A percentile compares a stretch with the other conserved stretches of the same genome.
phyloP scores from a whole-genome alignment of 306 rosid species.

The Astragalus membranaceus region DNA sequence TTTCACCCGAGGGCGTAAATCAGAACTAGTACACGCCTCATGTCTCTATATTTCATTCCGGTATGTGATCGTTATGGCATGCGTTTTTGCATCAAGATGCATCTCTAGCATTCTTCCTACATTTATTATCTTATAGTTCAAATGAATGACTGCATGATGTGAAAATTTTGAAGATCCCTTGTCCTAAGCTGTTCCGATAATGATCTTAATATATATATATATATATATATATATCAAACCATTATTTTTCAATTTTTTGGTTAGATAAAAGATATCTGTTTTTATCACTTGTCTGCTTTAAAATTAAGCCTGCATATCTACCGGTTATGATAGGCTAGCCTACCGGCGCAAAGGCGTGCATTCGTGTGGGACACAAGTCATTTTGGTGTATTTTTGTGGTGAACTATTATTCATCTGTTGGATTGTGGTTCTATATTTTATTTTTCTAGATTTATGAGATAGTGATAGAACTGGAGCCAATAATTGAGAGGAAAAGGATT shows the following conservation, averaged over 20 bases:
- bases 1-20: conserved; percentile 71
- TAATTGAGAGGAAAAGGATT: too few relatives aligned
- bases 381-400: not conserved
- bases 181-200: not conserved
- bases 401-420: too few relatives aligned
- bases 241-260: not conserved
- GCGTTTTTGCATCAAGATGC: not conserved
- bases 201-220: not conserved
- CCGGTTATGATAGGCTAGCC: not conserved
- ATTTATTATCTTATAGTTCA: conserved; percentile 1
- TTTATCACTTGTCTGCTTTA: not conserved
- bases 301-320: not conserved
- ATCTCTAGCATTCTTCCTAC: not conserved
- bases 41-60: conserved; percentile 85
- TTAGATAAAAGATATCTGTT: not conserved
- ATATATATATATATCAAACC: conserved; percentile 11
- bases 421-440: not conserved
- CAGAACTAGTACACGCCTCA: conserved; percentile 69
- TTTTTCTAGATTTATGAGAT: not conserved
- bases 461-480: not conserved
- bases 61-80: conserved; percentile 25
- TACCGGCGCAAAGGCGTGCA: not conserved
- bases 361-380: not conserved
- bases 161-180: conserved; percentile 9
- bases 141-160: not conserved